These are phyloP conservation scores for Arthrocladium fulminans DNA, from an alignment of 2,329 filamentous ascomycete species.

Conservation along the genomic window DNA sequence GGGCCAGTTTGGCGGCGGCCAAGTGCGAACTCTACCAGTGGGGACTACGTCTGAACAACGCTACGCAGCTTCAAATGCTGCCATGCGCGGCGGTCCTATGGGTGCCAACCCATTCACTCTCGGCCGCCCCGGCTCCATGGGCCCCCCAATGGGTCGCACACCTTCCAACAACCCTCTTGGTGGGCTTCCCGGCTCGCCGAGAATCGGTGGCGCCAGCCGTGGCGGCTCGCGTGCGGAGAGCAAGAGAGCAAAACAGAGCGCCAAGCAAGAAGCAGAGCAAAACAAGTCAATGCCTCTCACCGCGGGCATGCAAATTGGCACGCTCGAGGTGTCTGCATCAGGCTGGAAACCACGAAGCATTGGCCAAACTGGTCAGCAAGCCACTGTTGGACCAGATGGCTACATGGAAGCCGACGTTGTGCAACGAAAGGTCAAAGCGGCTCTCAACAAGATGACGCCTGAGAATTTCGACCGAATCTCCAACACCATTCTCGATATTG, in stretches of 20 bases:
- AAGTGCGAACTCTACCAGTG: constrained; percentile 54
- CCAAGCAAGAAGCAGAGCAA: constrained; percentile 57
- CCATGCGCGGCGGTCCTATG: constrained; percentile 34
- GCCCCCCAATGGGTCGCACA: constrained; percentile 54
- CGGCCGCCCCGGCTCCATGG: constrained; percentile 50
- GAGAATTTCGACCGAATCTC: constrained; percentile 97
- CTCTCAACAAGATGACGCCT: constrained; percentile 99
- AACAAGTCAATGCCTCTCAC: constrained; percentile 90
- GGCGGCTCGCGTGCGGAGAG: constrained; percentile 36
- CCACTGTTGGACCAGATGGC: constrained; percentile 42
- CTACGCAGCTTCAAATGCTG: constrained; percentile 55
- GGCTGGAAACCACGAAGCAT: constrained; percentile 88
- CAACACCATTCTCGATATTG: constrained; percentile 85
- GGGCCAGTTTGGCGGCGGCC: constrained; percentile 55
- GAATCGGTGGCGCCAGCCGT: constrained; percentile 58
- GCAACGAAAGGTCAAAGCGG: constrained; percentile 96
- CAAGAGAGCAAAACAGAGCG: constrained; percentile 42
- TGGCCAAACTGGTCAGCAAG: constrained; percentile 36
- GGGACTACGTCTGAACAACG: constrained; percentile 71
- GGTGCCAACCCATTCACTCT: constrained; percentile 50
- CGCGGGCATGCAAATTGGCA: constrained; percentile 69
- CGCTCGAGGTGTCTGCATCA: constrained; percentile 59
- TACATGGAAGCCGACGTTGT: constrained; percentile 85
- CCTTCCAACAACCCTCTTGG: constrained; percentile 46
- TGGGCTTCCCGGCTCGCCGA: constrained; percentile 60